These are phyloP conservation scores for Chaetomium tenue DNA, from an alignment of 495 filamentous ascomycete genomes.

Conservation along the genomic window DNA sequence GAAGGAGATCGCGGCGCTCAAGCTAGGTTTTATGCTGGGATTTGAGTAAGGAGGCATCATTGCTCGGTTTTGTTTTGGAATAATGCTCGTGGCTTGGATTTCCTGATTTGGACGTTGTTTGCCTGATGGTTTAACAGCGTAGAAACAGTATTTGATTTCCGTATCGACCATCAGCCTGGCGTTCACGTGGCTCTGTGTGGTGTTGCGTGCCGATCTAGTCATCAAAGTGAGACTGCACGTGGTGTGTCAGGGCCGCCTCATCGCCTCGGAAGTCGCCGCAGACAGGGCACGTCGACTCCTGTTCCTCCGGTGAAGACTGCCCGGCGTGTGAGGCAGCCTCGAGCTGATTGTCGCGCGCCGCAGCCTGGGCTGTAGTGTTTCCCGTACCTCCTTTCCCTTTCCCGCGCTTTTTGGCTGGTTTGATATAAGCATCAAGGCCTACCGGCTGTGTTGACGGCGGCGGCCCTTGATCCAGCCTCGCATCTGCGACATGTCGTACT, in stretches of 20 bases:
- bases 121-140: neutral
- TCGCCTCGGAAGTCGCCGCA: constrained; percentile 61
- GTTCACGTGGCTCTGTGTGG: neutral
- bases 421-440: constrained; percentile 49
- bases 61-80: neutral
- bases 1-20: constrained; percentile 33
- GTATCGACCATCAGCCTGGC: too few species aligned
- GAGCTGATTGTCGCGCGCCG: constrained; percentile 22
- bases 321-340: neutral
- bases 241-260: constrained; percentile 56
- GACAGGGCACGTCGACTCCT: constrained; percentile 52
- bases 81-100: neutral
- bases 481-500: constrained; percentile 12
- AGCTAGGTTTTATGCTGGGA: constrained; percentile 33
- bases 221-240: constrained; percentile 56
- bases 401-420: constrained; percentile 41
- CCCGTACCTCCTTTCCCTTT: constrained; percentile 31
- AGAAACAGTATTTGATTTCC: neutral
- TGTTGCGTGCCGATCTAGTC: constrained; percentile 18
- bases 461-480: constrained; percentile 6
- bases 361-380: constrained; percentile 13
- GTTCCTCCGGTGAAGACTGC: neutral
- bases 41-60: neutral
- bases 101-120: neutral
- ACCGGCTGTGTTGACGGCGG: constrained; percentile 27